A percentile compares a stretch with the other conserved stretches of the same genome.
phyloP scores from a whole-genome alignment of 2,329 filamentous ascomycete genomes.

The Cytospora schulzeri region DNA sequence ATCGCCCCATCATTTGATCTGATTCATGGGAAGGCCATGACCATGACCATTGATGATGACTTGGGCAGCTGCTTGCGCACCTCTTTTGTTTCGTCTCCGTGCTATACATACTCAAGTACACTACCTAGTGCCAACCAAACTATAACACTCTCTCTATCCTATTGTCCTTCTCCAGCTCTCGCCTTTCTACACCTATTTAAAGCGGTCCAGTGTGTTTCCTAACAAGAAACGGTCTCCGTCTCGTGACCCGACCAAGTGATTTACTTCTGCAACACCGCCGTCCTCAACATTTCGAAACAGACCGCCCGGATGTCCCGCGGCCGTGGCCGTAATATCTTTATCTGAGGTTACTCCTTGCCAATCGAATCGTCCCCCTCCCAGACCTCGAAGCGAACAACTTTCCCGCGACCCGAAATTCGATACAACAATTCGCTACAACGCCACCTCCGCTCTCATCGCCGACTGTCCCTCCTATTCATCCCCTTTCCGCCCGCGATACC shows the following conservation, averaged over 20 bases:
- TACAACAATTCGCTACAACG: background rate
- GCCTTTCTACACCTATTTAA: background rate
- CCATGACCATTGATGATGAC: conserved; percentile 14
- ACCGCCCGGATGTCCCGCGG: conserved; percentile 18
- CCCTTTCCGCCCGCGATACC: conserved; percentile 4
- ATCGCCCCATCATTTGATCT: conserved; percentile 2
- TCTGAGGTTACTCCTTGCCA: conserved; percentile 23
- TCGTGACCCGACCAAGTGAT: conserved; percentile 16
- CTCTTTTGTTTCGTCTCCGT: conserved; percentile 19
- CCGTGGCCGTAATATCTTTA: conserved; percentile 12
- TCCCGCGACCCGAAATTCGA: background rate
- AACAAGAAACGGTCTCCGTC: conserved; percentile 10
- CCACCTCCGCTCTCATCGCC: background rate
- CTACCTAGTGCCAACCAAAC: background rate
- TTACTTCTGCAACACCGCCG: conserved; percentile 14
- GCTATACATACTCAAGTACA: too few species aligned
- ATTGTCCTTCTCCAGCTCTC: conserved; percentile 3
- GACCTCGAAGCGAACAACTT: conserved; percentile 11
- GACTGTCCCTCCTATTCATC: conserved; percentile 2
- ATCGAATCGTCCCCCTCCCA: conserved; percentile 4
- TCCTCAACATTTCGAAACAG: conserved; percentile 20
- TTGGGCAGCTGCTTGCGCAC: conserved; percentile 12
- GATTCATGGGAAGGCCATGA: conserved; percentile 2
- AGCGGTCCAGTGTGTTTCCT: background rate
- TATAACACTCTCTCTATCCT: conserved; percentile 17